phyloP scores from a whole-genome alignment of 768 basidiomycete species.

The Naganishia antarctica region DNA sequence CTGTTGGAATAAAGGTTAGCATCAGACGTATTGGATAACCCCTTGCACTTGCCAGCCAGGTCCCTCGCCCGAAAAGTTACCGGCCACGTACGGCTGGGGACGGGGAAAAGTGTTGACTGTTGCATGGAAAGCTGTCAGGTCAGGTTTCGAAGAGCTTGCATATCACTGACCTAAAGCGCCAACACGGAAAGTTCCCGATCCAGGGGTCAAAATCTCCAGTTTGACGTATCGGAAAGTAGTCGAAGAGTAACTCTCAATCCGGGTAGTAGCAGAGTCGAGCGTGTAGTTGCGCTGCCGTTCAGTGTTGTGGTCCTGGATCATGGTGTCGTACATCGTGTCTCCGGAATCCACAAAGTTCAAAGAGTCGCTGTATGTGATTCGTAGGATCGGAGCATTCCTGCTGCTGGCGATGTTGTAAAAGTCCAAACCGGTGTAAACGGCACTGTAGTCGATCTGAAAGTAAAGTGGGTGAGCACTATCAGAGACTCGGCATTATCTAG shows the following conservation, averaged over 20 bases:
- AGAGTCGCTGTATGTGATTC: conserved; percentile 4
- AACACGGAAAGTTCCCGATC: conserved; percentile 1
- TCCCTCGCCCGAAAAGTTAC: conserved; percentile 2
- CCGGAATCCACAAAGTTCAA: conserved; percentile 7
- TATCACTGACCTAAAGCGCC: background rate
- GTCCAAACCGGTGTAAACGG: conserved; percentile 1
- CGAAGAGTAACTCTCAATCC: background rate
- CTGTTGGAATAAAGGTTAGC: background rate
- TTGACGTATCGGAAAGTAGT: conserved; percentile 7
- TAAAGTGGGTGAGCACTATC: too few relatives aligned
- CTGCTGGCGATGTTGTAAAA: conserved; percentile 7
- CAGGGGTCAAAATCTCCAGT: background rate
- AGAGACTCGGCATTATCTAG: background rate
- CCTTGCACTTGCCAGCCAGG: background rate
- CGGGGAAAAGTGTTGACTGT: background rate
- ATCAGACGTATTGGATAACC: background rate
- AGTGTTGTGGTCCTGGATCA: conserved; percentile 13
- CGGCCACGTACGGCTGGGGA: conserved; percentile 4
- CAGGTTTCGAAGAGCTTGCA: background rate
- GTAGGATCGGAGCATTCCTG: background rate
- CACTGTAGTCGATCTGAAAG: conserved; percentile 8
- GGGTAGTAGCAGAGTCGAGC: background rate
- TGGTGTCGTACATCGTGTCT: conserved; percentile 2
- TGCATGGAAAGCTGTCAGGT: background rate
- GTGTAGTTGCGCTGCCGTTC: conserved; percentile 3